phyloP scores from a whole-genome alignment of 78 protist species.

The Dictyostelium intermedium region DNA sequence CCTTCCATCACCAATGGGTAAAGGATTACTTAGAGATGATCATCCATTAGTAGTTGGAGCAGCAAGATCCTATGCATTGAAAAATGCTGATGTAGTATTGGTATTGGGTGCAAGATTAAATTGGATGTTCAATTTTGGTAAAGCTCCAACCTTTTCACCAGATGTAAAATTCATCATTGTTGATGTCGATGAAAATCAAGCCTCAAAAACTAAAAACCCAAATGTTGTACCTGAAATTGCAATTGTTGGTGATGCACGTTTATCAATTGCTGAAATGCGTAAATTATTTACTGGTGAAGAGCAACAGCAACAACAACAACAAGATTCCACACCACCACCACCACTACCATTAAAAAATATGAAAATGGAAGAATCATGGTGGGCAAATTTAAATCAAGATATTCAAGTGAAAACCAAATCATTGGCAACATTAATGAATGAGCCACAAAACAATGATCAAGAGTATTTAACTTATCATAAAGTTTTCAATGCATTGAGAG shows the following conservation, averaged over 20 bases:
- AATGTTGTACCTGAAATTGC: neutral
- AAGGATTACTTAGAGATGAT: constrained; percentile 76
- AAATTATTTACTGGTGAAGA: neutral
- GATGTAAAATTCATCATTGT: constrained; percentile 61
- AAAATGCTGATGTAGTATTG: constrained; percentile 64
- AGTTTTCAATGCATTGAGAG: constrained; percentile 30
- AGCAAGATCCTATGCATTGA: constrained; percentile 78
- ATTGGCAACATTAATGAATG: neutral
- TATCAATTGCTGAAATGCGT: constrained; percentile 6
- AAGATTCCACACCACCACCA: too few species aligned
- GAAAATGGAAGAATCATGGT: constrained; percentile 39
- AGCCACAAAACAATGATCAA: constrained; percentile 7
- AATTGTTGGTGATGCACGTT: constrained; percentile 40
- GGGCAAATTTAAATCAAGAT: constrained; percentile 9
- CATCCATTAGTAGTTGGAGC: constrained; percentile 50
- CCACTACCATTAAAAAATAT: neutral
- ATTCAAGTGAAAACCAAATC: constrained; percentile 1
- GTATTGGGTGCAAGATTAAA: constrained; percentile 82
- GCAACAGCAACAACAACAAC: neutral
- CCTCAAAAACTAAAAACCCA: neutral
- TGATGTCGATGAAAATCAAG: constrained; percentile 39
- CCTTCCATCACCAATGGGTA: constrained; percentile 87
- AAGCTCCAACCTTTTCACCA: constrained; percentile 21
- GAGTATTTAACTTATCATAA: constrained; percentile 68
- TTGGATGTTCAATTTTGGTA: constrained; percentile 82